phyloP scores from a whole-genome alignment of 2,329 filamentous ascomycete genomes.

The Claviceps pazoutovae region DNA sequence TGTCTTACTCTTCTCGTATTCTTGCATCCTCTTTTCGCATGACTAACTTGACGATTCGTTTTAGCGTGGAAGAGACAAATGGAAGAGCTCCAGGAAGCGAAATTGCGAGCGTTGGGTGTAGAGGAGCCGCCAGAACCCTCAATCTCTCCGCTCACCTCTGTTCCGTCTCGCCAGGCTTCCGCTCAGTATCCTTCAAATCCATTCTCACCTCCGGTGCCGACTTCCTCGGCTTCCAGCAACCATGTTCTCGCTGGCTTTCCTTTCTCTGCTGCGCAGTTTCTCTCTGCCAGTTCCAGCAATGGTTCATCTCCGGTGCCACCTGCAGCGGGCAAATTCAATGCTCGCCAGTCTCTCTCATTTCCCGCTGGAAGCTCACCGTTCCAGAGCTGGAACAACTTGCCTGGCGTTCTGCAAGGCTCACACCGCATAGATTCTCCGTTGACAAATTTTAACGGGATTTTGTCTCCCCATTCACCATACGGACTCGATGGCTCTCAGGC shows the following conservation, averaged over 20 bases:
- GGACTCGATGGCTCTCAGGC: conserved; percentile 35
- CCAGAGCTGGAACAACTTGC: conserved; percentile 47
- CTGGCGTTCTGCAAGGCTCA: conserved; percentile 37
- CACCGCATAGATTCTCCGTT: conserved; percentile 51
- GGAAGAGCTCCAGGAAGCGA: conserved; percentile 73
- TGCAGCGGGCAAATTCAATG: conserved; percentile 45
- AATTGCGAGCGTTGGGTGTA: conserved; percentile 77
- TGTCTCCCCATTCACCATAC: conserved; percentile 53
- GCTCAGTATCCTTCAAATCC: conserved; percentile 62
- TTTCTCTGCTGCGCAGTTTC: conserved; percentile 43
- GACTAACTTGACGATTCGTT: conserved; percentile 7
- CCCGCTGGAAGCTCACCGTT: conserved; percentile 51
- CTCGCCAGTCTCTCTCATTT: conserved; percentile 59
- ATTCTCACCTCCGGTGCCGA: conserved; percentile 72
- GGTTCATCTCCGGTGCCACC: conserved; percentile 61
- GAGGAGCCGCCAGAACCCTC: conserved; percentile 51
- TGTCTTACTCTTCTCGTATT: conserved; percentile 9
- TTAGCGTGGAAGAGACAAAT: conserved; percentile 64
- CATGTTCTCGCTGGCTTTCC: conserved; percentile 40
- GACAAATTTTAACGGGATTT: conserved; percentile 35
- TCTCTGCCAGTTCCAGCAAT: conserved; percentile 48
- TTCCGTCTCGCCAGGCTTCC: conserved; percentile 54
- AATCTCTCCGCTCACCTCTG: conserved; percentile 50
- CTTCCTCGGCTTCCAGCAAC: conserved; percentile 63
- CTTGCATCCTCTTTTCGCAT: neutral